Base-by-base conservation (phyloP, 1,139 yeast genomes). In the Geotrichum aggregatum region DNA sequence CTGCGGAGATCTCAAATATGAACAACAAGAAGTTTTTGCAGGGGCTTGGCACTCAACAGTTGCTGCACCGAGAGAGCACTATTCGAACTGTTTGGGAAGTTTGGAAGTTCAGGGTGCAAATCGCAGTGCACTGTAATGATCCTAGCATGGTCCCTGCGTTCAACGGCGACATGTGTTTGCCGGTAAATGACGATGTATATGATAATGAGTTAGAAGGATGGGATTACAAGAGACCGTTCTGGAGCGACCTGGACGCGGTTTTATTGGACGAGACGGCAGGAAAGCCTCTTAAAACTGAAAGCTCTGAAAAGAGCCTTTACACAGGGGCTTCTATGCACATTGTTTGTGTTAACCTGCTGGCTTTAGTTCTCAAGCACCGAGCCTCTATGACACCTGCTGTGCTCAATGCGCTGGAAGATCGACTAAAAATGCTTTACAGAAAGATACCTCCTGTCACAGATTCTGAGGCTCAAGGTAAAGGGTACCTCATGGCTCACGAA, bases 21-120 rank as follows among this genome's bases (percentile, higher is more conserved):
- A 38, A 41, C 14, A 28, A 38, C 28, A 30, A 18, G 28, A 19
- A 16, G 6, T 13, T 33, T 10, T 7, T 39, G 26, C 33, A 30
- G 3, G 14, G 34, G 1, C 22, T 49, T 8, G 44, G 47, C 24
- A 30, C 34, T 4, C 38, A 28, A 3, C 61, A 59, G 42, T 44
- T 53, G 26, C 26, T 58, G 36, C 52, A 51, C 47, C 53, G 61
- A 2, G 62, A 59, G 38, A 49, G 55, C 16, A 45, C 54, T 18
- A 53, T 59, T 21, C 55, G 62, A 16, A 59, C 61, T 3, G 33
- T 59, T 10, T 59, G 62, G 62, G 59, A 52, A 28, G 34, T 47
- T 11, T 59, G 62, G 62, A 49, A 45, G 31, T 50, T 51, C 31
- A 44, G 56, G 7, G 57, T 56, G 28, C 54, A 53, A 44, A 50